These are phyloP conservation scores for Melocanna baccifera DNA, from an alignment of 176 grass and related monocot genomes.

Conservation along the genomic window DNA sequence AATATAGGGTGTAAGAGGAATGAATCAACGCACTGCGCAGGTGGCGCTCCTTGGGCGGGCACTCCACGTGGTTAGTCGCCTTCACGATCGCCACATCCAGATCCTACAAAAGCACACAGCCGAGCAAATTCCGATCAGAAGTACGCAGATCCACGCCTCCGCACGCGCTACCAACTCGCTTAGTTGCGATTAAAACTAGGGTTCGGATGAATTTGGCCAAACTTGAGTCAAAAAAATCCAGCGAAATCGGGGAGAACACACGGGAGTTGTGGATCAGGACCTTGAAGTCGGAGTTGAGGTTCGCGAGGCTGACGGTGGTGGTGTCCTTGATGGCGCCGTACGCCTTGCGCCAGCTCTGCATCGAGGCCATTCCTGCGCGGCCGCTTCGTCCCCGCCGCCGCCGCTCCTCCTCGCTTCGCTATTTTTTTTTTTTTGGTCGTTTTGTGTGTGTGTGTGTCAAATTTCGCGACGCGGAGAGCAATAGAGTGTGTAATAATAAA, in stretches of 20 bases:
- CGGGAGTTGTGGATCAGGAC: constrained; percentile 23
- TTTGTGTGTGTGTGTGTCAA: constrained; percentile 3
- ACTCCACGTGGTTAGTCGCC: constrained; percentile 91
- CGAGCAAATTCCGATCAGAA: constrained; percentile 27
- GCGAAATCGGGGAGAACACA: not conserved
- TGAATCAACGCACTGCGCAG: constrained; percentile 76
- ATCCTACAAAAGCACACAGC: constrained; percentile 58
- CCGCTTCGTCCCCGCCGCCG: constrained; percentile 7
- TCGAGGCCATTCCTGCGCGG: constrained; percentile 60
- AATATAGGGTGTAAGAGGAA: constrained; percentile 4
- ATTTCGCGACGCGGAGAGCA: not conserved
- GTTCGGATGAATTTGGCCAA: constrained; percentile 17
- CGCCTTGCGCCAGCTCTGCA: constrained; percentile 99
- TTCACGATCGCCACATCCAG: constrained; percentile 99
- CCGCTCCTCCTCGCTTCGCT: not conserved
- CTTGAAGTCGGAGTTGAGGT: constrained; percentile 98
- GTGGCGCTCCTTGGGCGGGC: constrained; percentile 92
- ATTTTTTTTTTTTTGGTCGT: not conserved
- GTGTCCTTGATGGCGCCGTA: constrained; percentile 92
- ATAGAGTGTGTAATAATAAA: not conserved
- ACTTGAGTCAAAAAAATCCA: not conserved
- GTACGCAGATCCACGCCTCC: constrained; percentile 34
- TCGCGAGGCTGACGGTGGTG: constrained; percentile 90
- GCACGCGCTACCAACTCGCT: not conserved
- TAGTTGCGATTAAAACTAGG: not conserved